Evolutionary conservation across 108 stramenopile species (phyloP).

Genomic region (Mediolabrus comicus): DNA sequence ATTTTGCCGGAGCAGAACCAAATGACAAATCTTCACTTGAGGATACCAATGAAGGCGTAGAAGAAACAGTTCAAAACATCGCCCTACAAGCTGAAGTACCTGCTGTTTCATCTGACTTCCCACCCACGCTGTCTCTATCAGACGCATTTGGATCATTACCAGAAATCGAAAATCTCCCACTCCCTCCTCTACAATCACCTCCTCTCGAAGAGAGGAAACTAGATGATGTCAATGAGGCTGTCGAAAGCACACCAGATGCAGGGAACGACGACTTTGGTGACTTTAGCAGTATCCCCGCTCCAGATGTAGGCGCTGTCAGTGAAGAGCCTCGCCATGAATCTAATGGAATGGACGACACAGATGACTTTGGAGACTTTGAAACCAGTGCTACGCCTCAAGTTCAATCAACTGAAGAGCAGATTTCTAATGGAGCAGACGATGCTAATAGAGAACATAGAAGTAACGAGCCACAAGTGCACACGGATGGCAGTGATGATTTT

Average conservation of each 20-base stretch:
- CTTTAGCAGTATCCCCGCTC: conserved; percentile 4
- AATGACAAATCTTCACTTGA: not conserved
- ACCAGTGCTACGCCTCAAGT: not conserved
- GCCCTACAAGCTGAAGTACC: not conserved
- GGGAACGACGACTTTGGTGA: not conserved
- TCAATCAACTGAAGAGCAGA: not conserved
- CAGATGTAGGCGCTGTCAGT: not conserved
- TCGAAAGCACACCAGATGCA: not conserved
- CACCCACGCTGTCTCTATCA: conserved; percentile 3
- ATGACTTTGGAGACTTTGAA: conserved; percentile 51
- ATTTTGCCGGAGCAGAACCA: not conserved
- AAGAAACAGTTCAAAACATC: not conserved
- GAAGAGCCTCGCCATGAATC: not conserved
- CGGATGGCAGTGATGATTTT: conserved; percentile 28
- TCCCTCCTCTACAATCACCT: conserved; percentile 15
- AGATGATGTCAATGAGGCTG: not conserved
- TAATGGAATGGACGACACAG: conserved; percentile 5
- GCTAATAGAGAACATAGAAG: not conserved
- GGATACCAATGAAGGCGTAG: conserved; percentile 21
- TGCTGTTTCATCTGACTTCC: not conserved
- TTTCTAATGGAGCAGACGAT: not conserved
- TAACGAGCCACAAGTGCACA: not conserved
- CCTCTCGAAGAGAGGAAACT: not conserved
- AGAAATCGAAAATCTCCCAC: conserved; percentile 40
- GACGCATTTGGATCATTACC: conserved; percentile 36